Conservation (phyloP, 164 flowering plant genomes). For the Nymphaea thermarum region DNA sequence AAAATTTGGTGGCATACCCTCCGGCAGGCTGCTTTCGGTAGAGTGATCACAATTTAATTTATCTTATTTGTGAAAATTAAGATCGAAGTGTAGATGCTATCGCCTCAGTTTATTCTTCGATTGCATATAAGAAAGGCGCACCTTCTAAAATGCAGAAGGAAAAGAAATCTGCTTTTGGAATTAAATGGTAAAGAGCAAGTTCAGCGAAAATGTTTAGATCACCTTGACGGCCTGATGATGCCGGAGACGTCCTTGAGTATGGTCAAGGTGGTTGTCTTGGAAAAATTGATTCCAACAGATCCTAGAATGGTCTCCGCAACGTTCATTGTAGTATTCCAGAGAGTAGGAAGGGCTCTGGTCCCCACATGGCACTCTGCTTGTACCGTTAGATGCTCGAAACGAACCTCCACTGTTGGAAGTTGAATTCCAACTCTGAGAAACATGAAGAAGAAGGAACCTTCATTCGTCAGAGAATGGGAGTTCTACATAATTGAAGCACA, state of each 20-base stretch:
- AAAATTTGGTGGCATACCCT: too few species aligned
- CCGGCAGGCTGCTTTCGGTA: too few species aligned
- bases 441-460: background rate
- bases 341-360: slow-evolving; percentile 30
- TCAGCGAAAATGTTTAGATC: background rate
- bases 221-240: slow-evolving; percentile 86
- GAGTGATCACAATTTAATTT: too few species aligned
- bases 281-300: slow-evolving; percentile 40
- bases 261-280: slow-evolving; percentile 56
- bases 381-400: slow-evolving; percentile 22
- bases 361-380: slow-evolving; percentile 30
- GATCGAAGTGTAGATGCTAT: too few species aligned
- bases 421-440: slow-evolving; percentile 22
- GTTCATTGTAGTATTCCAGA: slow-evolving; percentile 20
- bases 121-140: too few species aligned
- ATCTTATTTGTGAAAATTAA: too few species aligned
- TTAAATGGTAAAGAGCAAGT: background rate
- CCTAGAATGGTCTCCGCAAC: slow-evolving; percentile 44
- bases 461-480: background rate
- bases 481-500: too few species aligned
- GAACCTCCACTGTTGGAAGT: slow-evolving; percentile 30
- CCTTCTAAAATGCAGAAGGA: too few species aligned
- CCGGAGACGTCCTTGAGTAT: slow-evolving; percentile 85
- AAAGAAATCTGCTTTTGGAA: too few species aligned
- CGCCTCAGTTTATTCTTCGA: too few species aligned